Percentiles rank a stretch among this genome's conserved stretches.
Conservation (phyloP, 768 basidiomycete genomes). For the Steccherinum ochraceum region DNA sequence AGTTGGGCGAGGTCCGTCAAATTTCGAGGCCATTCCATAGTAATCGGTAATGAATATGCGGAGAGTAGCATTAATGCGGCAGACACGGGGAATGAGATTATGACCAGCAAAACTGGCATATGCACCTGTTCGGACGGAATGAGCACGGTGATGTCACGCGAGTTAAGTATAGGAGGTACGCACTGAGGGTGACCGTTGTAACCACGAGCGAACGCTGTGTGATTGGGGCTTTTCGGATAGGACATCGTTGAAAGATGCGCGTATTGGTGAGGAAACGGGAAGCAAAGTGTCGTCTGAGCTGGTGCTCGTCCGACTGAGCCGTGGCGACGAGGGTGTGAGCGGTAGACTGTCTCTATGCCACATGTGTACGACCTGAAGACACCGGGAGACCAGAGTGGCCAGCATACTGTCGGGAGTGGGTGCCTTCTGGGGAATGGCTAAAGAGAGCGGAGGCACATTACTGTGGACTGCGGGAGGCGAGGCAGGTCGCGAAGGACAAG, state of each 20-base stretch:
- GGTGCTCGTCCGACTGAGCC: slow-evolving; percentile 26
- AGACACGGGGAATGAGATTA: slow-evolving; percentile 66
- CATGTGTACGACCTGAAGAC: slow-evolving; percentile 48
- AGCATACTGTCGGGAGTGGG: slow-evolving; percentile 20
- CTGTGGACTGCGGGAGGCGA: slow-evolving; percentile 10
- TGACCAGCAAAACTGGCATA: slow-evolving; percentile 60
- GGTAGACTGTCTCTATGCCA: slow-evolving; percentile 32
- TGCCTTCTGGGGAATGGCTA: slow-evolving; percentile 17
- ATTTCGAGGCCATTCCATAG: slow-evolving; percentile 70
- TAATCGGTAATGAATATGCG: slow-evolving; percentile 58
- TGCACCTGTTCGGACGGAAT: slow-evolving; percentile 32
- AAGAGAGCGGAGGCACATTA: slow-evolving; percentile 27
- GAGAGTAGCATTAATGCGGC: slow-evolving; percentile 42
- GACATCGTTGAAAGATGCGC: slow-evolving; percentile 38
- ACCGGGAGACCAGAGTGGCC: slow-evolving; percentile 40
- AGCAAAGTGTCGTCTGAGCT: slow-evolving; percentile 41
- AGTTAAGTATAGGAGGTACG: slow-evolving; percentile 14
- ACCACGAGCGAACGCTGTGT: slow-evolving; percentile 34
- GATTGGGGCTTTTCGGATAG: slow-evolving; percentile 31
- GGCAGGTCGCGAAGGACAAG: slow-evolving; percentile 1
- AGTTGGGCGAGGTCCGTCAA: slow-evolving; percentile 70
- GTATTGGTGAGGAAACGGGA: slow-evolving; percentile 47
- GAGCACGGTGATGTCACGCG: slow-evolving; percentile 8
- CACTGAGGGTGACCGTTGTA: slow-evolving; percentile 29
- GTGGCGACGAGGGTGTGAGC: slow-evolving; percentile 41